Percentiles rank a stretch among this genome's conserved stretches.
These are phyloP conservation scores for Acaromyces ingoldii DNA, from an alignment of 1,284 basidiomycete genomes.

Conservation along the genomic window DNA sequence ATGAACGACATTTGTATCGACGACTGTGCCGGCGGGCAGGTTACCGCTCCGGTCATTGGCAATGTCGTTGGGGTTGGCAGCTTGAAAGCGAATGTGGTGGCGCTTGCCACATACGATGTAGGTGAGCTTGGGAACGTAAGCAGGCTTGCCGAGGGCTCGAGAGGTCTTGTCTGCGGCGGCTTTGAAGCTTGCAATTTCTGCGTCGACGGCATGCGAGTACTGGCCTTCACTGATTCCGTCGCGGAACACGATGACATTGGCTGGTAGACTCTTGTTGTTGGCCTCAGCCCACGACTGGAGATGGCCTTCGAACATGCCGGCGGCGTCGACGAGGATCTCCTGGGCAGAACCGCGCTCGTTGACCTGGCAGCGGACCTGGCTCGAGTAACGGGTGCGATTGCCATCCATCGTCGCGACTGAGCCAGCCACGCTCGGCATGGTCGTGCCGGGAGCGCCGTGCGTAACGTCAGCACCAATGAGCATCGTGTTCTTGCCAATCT, in stretches of 20 bases:
- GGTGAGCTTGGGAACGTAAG: slow-evolving; percentile 17
- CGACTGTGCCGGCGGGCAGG: slow-evolving; percentile 49
- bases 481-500: slow-evolving; percentile 49
- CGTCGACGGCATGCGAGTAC: slow-evolving; percentile 53
- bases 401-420: slow-evolving; percentile 53
- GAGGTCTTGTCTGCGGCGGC: slow-evolving; percentile 41
- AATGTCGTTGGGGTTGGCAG: slow-evolving; percentile 40
- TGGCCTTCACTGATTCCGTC: slow-evolving; percentile 57
- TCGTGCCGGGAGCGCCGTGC: slow-evolving; percentile 38
- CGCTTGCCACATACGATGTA: slow-evolving; percentile 35
- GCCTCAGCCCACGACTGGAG: slow-evolving; percentile 22
- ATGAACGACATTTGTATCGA: slow-evolving; percentile 53
- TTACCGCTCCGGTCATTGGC: slow-evolving; percentile 55
- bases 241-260: slow-evolving; percentile 54
- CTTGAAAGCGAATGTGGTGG: slow-evolving; percentile 55
- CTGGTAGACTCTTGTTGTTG: slow-evolving; percentile 48
- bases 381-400: slow-evolving; percentile 49
- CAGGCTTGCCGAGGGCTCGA: neutral
- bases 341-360: slow-evolving; percentile 45
- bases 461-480: slow-evolving; percentile 53
- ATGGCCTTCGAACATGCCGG: slow-evolving; percentile 29
- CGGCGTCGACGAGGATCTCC: slow-evolving; percentile 48
- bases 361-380: slow-evolving; percentile 53
- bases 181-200: slow-evolving; percentile 52
- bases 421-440: slow-evolving; percentile 56